Base-by-base conservation (phyloP, 352 stramenopile genomes). In the Phytophthora gonapodyides region DNA sequence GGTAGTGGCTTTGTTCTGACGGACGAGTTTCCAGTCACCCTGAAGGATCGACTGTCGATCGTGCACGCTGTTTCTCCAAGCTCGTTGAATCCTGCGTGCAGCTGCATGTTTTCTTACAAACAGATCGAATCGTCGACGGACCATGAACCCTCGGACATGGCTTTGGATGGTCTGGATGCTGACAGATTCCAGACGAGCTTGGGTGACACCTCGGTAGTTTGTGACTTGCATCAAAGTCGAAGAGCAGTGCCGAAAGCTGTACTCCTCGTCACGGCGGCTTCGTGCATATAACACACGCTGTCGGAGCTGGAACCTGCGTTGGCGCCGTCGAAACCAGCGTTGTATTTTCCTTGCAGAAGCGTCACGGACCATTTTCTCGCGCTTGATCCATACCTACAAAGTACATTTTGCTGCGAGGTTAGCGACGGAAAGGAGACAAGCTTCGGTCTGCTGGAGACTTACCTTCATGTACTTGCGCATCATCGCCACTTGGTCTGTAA, bases 381-480 rank as follows among this genome's bases (percentile, higher is more conserved):
- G 69, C 41, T 84, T 88, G 50, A 91, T 72, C 82, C 82, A 91
- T 5, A 85, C 64, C 76, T 84, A 56, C 15, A 36, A 10, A 7
- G 40, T n/a, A 50, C n/a, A 54, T 17, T 12, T 31, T 31, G 27
- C 27, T 9, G 15, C 46, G 24, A 60, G 5, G 3, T 30, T 7
- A 45, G 19, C 7, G 27, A 31, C 7, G 10, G 13, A 21, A 11
- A 15, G 17, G 16, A 11, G 40, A 33, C 17, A 8, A 15, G 10
- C 33, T 16, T n/a, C 2, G 44, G 7, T 19, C 24, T 41, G 12
- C 6, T 40, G 1, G 19, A 30, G 21, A 2, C 2, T 15, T 56
- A 87, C 82, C 35, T 89, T 91, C 54, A 88, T 81, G 61, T 89
- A 91, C 53, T 89, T 89, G 64, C 82, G 78, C 65, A 91, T 84